phyloP scores from a whole-genome alignment of 257 asterid genomes.

The Capsicum baccatum region DNA sequence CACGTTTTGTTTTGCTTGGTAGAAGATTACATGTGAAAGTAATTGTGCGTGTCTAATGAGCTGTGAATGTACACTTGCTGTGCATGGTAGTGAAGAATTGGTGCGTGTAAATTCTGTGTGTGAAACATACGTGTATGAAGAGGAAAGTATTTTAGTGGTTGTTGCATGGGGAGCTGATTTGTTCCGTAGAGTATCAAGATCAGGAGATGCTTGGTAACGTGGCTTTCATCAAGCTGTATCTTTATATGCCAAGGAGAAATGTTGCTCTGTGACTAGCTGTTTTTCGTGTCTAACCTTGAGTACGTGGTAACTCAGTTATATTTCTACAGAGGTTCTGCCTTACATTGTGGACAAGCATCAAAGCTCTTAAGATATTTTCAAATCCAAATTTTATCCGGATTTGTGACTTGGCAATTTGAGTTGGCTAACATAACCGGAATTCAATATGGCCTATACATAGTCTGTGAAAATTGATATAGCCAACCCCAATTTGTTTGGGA shows the following conservation, averaged over 20 bases:
- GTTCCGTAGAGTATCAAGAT: neutral
- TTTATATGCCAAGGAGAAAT: too few species aligned
- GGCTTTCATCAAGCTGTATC: too few species aligned
- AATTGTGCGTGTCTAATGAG: neutral
- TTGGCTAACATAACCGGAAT: neutral
- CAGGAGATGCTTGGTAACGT: neutral
- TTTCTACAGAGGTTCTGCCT: too few species aligned
- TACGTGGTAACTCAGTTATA: too few species aligned
- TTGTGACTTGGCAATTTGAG: neutral
- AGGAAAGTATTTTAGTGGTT: neutral
- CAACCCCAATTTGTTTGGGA: neutral
- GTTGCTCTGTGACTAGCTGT: too few species aligned
- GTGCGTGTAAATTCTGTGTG: neutral
- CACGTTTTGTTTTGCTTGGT: constrained; percentile 32
- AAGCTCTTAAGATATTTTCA: too few species aligned
- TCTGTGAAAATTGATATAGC: neutral
- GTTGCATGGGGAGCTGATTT: neutral
- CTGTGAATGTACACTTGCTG: neutral
- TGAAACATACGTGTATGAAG: too few species aligned
- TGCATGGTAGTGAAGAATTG: neutral
- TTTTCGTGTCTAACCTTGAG: too few species aligned
- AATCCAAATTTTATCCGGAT: too few species aligned
- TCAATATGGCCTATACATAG: neutral
- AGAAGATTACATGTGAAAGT: constrained; percentile 9
- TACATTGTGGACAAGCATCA: too few species aligned